Conservation (phyloP, 495 filamentous ascomycete species). For the Hypoxylon fuscum region DNA sequence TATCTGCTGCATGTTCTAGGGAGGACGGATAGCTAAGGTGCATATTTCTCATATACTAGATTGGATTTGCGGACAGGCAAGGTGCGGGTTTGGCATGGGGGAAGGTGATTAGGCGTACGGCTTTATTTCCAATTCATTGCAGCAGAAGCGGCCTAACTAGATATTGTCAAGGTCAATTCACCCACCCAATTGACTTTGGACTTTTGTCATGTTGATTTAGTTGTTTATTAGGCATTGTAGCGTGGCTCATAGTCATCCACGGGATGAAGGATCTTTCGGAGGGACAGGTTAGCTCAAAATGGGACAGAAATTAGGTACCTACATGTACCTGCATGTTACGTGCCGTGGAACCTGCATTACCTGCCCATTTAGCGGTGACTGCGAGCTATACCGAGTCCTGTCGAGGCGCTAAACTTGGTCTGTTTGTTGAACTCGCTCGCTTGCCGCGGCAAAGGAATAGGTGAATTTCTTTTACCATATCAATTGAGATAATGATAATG, state of each 20-base stretch:
- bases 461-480: too few relatives aligned
- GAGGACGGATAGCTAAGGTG: slow-evolving; percentile 2
- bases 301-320: too few relatives aligned
- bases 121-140: slow-evolving; percentile 20
- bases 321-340: too few relatives aligned
- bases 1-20: slow-evolving; percentile 2
- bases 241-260: slow-evolving; percentile 12
- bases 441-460: slow-evolving; percentile 9
- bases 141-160: slow-evolving; percentile 13
- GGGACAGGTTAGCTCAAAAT: too few relatives aligned
- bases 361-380: too few relatives aligned
- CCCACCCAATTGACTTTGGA: slow-evolving; percentile 4
- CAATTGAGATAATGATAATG: too few relatives aligned
- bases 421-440: too few relatives aligned
- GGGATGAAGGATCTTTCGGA: too few relatives aligned
- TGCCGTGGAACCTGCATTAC: too few relatives aligned
- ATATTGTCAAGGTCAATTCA: slow-evolving; percentile 12
- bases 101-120: slow-evolving; percentile 20
- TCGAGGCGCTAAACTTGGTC: too few relatives aligned
- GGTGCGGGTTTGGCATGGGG: slow-evolving; percentile 6
- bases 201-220: slow-evolving; percentile 5
- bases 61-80: slow-evolving; percentile 7
- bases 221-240: slow-evolving; percentile 30
- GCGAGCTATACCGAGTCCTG: too few relatives aligned
- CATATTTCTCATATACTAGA: slow-evolving; percentile 11